Base-by-base conservation (phyloP, 2,329 filamentous ascomycete genomes). In the Geosmithia putterillii region DNA sequence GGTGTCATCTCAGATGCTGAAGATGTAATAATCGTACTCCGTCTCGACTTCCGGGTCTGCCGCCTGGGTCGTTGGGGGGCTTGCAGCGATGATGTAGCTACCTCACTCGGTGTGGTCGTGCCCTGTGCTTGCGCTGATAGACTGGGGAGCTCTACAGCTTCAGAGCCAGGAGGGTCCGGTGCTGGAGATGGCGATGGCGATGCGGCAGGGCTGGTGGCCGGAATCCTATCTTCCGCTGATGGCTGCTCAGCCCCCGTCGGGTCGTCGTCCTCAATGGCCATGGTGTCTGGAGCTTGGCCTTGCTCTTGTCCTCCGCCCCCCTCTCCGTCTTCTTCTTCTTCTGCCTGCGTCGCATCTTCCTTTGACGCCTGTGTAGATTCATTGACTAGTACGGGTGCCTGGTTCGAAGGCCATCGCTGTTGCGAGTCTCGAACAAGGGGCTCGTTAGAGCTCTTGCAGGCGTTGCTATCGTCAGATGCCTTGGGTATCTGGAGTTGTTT, bases 201-300 rank as follows among this genome's bases (percentile, higher is more conserved):
- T 28, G 53, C 51, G 2, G 56, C 47, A n/a, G 61, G 61, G 32
- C 61, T 64, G 21, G 61, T 64, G 39, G 61, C 61, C 1, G 61
- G 61, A 45, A 64, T 64, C 51, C 62, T 59, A 38, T 61, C 60
- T 2, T 60, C 58, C 2, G 48, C 39, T 1, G 43, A 25, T 9
- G 12, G 43, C n/a, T 45, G 41, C 21, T 52, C 15, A 9, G 28
- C 10, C 10, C 28, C 28, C 55, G 14, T n/a, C n/a, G 49, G 45
- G 22, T 52, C 54, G 12, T 49, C 46, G 22, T 17, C 43, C 7
- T 48, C 49, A n/a, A 39, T 41, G 36, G 38, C 28, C 10, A 32
- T 14, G 28, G 15, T 14, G 6, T 32, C 28, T 12, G 28, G 28
- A n/a, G n/a, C n/a, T n/a, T n/a, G n/a, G n/a, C n/a, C n/a, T n/a